Percentiles rank a stretch among this genome's conserved stretches.
phyloP scores from a whole-genome alignment of 352 stramenopile genomes.

The Globisporangium okanoganense region DNA sequence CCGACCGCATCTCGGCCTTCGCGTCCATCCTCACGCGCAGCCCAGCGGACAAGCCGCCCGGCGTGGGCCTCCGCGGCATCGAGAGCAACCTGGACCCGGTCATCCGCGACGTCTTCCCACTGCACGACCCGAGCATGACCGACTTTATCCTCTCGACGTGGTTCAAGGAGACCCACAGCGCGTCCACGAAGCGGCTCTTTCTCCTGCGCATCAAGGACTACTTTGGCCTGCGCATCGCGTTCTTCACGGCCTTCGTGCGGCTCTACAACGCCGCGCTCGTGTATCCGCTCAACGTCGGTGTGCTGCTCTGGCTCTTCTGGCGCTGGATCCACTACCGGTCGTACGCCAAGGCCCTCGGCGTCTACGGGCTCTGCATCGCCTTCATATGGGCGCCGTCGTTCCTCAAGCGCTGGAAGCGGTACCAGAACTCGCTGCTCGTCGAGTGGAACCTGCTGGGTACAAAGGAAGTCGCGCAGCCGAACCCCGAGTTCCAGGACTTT shows the following conservation, averaged over 20 bases:
- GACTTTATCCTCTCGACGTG: constrained; percentile 61
- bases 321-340: constrained; percentile 52
- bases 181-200: constrained; percentile 40
- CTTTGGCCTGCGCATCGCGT: constrained; percentile 55
- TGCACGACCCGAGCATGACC: constrained; percentile 58
- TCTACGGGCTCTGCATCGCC: constrained; percentile 46
- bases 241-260: constrained; percentile 55
- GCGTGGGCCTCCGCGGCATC: constrained; percentile 41
- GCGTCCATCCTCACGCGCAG: constrained; percentile 49
- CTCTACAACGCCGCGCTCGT: constrained; percentile 55
- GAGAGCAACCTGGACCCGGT: constrained; percentile 47
- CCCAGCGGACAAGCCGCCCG: constrained; percentile 39
- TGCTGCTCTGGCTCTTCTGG: constrained; percentile 50
- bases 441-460: constrained; percentile 60
- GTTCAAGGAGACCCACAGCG: constrained; percentile 41
- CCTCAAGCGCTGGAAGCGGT: constrained; percentile 54
- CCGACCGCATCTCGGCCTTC: constrained; percentile 45
- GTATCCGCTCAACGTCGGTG: constrained; percentile 38
- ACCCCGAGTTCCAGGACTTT: constrained; percentile 50
- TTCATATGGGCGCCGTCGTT: constrained; percentile 56
- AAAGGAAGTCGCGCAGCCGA: constrained; percentile 42
- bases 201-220: constrained; percentile 59
- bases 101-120: constrained; percentile 51
- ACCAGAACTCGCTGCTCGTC: constrained; percentile 61
- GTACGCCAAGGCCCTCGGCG: constrained; percentile 45